These are phyloP conservation scores for Stemphylium vesicarium DNA, from an alignment of 2,329 filamentous ascomycete genomes.

Conservation along the genomic window DNA sequence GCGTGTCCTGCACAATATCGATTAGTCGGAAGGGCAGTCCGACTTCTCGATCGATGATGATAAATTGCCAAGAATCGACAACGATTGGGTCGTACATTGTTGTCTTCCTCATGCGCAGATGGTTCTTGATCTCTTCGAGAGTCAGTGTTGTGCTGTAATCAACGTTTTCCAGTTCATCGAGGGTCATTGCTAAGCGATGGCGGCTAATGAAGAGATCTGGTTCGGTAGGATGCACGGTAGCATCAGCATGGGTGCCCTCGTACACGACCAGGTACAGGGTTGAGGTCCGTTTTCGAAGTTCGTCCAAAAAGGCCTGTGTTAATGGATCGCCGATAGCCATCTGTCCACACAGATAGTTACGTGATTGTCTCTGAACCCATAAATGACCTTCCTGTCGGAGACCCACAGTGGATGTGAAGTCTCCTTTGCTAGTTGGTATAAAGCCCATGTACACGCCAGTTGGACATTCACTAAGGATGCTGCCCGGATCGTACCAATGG, in stretches of 20 bases:
- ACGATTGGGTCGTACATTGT: slow-evolving; percentile 42
- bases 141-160: too few species aligned
- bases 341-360: slow-evolving; percentile 39
- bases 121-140: too few species aligned
- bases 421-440: slow-evolving; percentile 32
- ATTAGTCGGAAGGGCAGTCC: slow-evolving; percentile 34
- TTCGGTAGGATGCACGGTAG: slow-evolving; percentile 33
- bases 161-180: too few species aligned
- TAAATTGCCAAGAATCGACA: slow-evolving; percentile 42
- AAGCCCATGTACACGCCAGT: slow-evolving; percentile 37
- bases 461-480: slow-evolving; percentile 28
- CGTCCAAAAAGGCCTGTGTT: slow-evolving; percentile 28
- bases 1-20: slow-evolving; percentile 35
- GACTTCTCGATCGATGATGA: slow-evolving; percentile 37
- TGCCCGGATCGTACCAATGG: slow-evolving; percentile 31
- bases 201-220: slow-evolving; percentile 35
- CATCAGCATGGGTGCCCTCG: slow-evolving; percentile 34
- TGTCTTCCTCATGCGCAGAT: too few species aligned
- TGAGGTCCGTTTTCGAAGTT: slow-evolving; percentile 28
- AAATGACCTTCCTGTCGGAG: too few species aligned
- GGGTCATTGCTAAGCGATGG: too few species aligned
- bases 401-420: too few species aligned
- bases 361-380: too few species aligned
- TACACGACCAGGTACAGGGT: slow-evolving; percentile 34
- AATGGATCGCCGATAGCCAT: slow-evolving; percentile 36